Evolutionary conservation across 2,329 filamentous ascomycete species (phyloP), one percentile per base, ranked within the genome.

Genomic region (Colletotrichum spinosum): DNA sequence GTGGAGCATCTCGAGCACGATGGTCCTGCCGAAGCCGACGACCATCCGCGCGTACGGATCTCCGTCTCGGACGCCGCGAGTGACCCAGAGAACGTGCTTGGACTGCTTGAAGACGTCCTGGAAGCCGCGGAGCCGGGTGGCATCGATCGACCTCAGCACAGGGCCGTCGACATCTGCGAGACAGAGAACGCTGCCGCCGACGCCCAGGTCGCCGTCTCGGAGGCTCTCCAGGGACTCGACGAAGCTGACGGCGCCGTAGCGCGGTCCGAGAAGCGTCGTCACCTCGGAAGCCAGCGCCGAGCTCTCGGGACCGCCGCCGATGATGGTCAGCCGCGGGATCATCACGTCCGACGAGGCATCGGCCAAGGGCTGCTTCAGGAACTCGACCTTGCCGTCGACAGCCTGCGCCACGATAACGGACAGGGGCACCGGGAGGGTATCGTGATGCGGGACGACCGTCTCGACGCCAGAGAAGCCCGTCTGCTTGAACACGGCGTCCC

Each of bases 351-450:
- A 9, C 45, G n/a, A 34, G 33, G 9, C n/a, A 57, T 37, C 12
- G 10, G 17, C 12, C 33, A 57, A 35, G 13, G 55, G 55, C 12
- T 51, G 15, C 15, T 37, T 13, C 44, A 69, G 60, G 6, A 66
- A 41, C 6, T 25, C 12, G 11, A 66, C 33, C 2, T 35, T 45
- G 10, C 65, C 55, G 33, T 70, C 64, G 13, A 69, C 57, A 4
- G 68, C 68, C 37, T 70, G 69, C n/a, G 56, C 37, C 6, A 67
- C 49, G 11, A 69, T 58, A 10, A 69, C 68, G 75, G 78, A n/a
- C 2, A 34, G 11, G 2, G 48, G 38, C 8, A 15, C 15, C 8
- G 35, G 33, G 2, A 49, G 35, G 8, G n/a, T 13, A 5, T 58
- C 44, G 55, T 35, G 11, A 2, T 50, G 15, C 10, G 55, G 48